These are phyloP conservation scores for Geosiphon pyriformis DNA, from an alignment of 192 early-diverging fungal genomes.

Conservation along the genomic window DNA sequence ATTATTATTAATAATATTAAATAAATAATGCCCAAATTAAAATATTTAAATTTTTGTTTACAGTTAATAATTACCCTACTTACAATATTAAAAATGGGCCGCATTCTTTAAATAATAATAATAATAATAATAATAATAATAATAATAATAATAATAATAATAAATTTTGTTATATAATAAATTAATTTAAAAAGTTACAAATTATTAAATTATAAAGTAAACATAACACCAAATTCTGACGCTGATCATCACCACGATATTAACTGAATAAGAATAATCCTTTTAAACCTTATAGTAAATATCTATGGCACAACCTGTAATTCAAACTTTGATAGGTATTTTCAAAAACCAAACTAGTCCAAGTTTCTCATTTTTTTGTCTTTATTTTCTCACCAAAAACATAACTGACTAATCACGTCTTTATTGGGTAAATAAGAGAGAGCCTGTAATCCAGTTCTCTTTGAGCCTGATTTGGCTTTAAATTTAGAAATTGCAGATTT, in stretches of 20 bases:
- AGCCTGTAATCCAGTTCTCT: constrained; percentile 65
- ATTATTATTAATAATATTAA: too few relatives aligned
- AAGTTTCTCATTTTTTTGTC: background rate
- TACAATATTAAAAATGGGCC: too few relatives aligned
- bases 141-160: too few relatives aligned
- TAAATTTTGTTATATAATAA: too few relatives aligned
- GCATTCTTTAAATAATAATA: too few relatives aligned
- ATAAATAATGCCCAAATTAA: too few relatives aligned
- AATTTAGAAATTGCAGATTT: constrained; percentile 95
- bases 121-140: too few relatives aligned
- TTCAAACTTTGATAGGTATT: background rate
- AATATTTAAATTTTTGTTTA: too few relatives aligned
- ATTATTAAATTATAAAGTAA: background rate
- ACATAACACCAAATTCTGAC: too few relatives aligned
- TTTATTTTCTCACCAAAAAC: background rate
- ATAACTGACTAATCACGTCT: background rate
- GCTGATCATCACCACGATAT: too few relatives aligned
- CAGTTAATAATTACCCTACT: too few relatives aligned
- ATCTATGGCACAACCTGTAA: background rate
- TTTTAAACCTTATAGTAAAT: background rate
- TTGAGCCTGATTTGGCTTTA: constrained; percentile 76
- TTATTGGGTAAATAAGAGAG: constrained; percentile 69
- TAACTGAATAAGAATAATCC: background rate
- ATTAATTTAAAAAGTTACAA: background rate
- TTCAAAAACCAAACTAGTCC: background rate